A percentile compares a stretch with the other conserved stretches of the same genome.
These are phyloP conservation scores for Plasmodium inui DNA, from an alignment of 169 alveolate species.

Conservation along the genomic window DNA sequence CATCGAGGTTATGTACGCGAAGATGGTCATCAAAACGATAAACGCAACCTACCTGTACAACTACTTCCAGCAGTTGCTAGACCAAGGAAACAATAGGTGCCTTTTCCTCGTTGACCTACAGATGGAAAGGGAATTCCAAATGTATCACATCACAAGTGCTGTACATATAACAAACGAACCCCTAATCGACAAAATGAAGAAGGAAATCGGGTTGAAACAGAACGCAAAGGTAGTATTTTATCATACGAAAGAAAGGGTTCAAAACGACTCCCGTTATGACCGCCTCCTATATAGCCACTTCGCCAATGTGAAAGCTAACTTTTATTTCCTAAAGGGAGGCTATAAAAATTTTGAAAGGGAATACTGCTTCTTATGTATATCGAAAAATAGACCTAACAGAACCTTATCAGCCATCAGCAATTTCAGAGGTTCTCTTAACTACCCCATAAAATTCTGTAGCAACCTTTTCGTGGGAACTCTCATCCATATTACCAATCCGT, in stretches of 20 bases:
- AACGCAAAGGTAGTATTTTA: constrained; percentile 30
- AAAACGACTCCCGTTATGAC: neutral
- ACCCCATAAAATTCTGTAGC: constrained; percentile 49
- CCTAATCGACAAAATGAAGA: neutral
- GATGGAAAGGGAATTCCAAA: neutral
- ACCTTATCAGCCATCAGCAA: neutral
- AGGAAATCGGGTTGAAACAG: constrained; percentile 20
- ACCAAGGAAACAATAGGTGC: constrained; percentile 34
- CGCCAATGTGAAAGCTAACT: constrained; percentile 26
- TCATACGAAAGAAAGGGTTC: neutral
- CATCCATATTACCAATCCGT: constrained; percentile 36
- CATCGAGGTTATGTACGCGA: neutral
- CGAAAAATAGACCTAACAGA: neutral
- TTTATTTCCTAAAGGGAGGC: constrained; percentile 70
- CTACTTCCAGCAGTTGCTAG: constrained; percentile 38
- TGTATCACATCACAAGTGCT: constrained; percentile 16
- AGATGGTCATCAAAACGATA: constrained; percentile 9
- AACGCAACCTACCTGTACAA: constrained; percentile 41
- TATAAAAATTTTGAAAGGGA: constrained; percentile 42
- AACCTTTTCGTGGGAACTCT: constrained; percentile 40
- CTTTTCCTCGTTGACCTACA: constrained; percentile 40
- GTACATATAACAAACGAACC: constrained; percentile 14
- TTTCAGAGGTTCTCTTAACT: neutral
- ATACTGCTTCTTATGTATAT: constrained; percentile 46
- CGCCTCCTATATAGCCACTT: neutral